Conservation (phyloP, 176 grass and related monocot genomes). For the Saccharum officinarum region DNA sequence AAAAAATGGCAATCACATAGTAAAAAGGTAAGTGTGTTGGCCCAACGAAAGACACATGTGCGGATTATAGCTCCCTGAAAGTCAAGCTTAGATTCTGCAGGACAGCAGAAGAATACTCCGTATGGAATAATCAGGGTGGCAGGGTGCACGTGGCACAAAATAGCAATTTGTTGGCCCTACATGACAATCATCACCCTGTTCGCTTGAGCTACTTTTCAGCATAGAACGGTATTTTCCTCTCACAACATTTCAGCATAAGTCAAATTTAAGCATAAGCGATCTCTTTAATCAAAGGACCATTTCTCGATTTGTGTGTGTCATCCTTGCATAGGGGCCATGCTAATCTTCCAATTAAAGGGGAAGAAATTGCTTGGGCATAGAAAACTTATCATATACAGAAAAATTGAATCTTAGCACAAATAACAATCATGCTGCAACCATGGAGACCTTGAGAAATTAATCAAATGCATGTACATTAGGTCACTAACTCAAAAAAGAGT, state of each 20-base stretch:
- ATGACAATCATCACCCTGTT: conserved; percentile 10
- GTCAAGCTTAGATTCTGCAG: conserved; percentile 28
- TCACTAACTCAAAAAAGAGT: not conserved
- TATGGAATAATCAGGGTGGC: not conserved
- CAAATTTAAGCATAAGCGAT: not conserved
- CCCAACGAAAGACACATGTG: not conserved
- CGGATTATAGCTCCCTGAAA: not conserved
- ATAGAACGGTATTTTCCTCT: no score
- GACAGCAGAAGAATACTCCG: not conserved
- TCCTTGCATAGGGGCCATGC: not conserved
- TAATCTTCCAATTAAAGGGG: not conserved
- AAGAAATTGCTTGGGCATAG: not conserved
- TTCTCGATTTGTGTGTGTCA: not conserved
- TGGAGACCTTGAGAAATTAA: conserved; percentile 7
- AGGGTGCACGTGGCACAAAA: conserved; percentile 25
- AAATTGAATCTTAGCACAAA: conserved; percentile 24
- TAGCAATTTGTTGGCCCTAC: conserved; percentile 6
- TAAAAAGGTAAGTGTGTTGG: not conserved
- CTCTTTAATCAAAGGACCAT: not conserved
- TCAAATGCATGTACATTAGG: not conserved
- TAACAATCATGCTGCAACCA: not conserved
- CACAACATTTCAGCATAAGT: no score
- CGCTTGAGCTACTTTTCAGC: no score
- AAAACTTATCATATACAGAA: not conserved
- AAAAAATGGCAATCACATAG: not conserved